Percentiles rank a stretch among this genome's conserved stretches.
Conservation (phyloP, 192 early-diverging fungal genomes). For the Phlyctochytrium planicorne region DNA sequence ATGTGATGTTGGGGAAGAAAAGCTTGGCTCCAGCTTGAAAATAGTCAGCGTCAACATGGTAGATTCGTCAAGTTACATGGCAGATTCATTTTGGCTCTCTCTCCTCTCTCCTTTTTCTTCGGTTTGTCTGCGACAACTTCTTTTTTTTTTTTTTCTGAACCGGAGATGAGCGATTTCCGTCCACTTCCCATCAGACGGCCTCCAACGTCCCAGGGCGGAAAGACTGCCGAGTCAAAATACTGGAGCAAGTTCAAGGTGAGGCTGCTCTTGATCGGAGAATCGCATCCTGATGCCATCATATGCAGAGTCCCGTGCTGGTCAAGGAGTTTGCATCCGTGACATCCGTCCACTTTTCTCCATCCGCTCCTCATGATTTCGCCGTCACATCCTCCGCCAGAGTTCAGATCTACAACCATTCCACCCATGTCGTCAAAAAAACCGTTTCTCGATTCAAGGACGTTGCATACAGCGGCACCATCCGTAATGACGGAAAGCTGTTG, state of each 20-base stretch:
- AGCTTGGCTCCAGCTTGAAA: slow-evolving; percentile 56
- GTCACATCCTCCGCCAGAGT: slow-evolving; percentile 88
- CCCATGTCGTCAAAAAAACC: slow-evolving; percentile 81
- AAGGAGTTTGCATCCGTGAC: slow-evolving; percentile 86
- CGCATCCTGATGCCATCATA: no score
- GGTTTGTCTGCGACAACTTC: no score
- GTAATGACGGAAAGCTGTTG: slow-evolving; percentile 86
- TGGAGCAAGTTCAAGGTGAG: slow-evolving; percentile 7
- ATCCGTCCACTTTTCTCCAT: slow-evolving; percentile 77
- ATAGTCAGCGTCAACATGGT: no score
- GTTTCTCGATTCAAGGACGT: slow-evolving; percentile 90
- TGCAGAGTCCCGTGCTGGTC: slow-evolving; percentile 78
- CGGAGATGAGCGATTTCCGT: no score
- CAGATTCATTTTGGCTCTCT: no score
- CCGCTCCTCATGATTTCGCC: slow-evolving; percentile 82
- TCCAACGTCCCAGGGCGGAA: no score
- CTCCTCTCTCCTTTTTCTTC: no score
- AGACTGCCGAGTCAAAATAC: background rate
- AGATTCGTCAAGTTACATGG: no score
- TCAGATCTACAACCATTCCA: slow-evolving; percentile 86
- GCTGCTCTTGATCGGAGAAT: no score
- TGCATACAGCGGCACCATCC: slow-evolving; percentile 76
- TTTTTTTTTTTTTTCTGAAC: no score
- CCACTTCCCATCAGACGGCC: no score
- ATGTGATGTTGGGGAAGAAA: slow-evolving; percentile 83